Conservation (phyloP, 129 eudicot species). For the Chrysanthemum makinoi region DNA sequence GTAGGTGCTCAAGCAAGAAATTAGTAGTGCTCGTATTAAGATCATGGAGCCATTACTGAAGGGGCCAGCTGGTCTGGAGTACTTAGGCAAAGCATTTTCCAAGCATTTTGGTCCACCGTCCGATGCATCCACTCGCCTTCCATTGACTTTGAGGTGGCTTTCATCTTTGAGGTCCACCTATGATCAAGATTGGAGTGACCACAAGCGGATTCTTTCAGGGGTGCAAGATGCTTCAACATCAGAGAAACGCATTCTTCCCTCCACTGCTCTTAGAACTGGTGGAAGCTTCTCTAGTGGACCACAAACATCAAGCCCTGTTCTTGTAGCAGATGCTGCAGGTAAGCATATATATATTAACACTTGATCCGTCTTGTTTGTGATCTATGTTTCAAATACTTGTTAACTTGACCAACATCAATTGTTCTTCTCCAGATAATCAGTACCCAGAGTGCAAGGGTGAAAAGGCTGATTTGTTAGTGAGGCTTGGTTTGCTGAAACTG, state of each 20-base stretch:
- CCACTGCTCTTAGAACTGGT: conserved; percentile 81
- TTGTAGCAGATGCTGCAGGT: conserved; percentile 43
- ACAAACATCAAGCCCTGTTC: conserved; percentile 33
- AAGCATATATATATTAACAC: conserved; percentile 1
- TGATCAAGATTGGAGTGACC: conserved; percentile 68
- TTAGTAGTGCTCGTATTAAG: conserved; percentile 75
- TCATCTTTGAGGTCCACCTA: conserved; percentile 36
- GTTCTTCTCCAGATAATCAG: conserved; percentile 35
- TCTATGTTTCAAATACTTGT: background rate
- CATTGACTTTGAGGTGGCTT: conserved; percentile 72
- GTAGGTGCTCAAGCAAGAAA: conserved; percentile 81
- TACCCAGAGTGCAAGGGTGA: conserved; percentile 82
- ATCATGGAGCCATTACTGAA: conserved; percentile 80
- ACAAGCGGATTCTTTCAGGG: conserved; percentile 40
- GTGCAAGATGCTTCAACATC: conserved; percentile 39
- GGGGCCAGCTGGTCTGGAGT: conserved; percentile 88
- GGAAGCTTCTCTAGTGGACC: conserved; percentile 53
- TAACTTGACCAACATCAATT: background rate
- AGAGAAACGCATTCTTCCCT: conserved; percentile 41
- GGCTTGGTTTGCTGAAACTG: conserved; percentile 83
- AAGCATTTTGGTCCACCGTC: conserved; percentile 77
- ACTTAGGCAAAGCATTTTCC: conserved; percentile 65
- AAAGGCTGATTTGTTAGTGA: conserved; percentile 67
- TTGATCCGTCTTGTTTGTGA: conserved; percentile 4
- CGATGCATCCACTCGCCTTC: conserved; percentile 52